Conservation (phyloP, 495 filamentous ascomycete genomes). For the Podospora appendiculata region DNA sequence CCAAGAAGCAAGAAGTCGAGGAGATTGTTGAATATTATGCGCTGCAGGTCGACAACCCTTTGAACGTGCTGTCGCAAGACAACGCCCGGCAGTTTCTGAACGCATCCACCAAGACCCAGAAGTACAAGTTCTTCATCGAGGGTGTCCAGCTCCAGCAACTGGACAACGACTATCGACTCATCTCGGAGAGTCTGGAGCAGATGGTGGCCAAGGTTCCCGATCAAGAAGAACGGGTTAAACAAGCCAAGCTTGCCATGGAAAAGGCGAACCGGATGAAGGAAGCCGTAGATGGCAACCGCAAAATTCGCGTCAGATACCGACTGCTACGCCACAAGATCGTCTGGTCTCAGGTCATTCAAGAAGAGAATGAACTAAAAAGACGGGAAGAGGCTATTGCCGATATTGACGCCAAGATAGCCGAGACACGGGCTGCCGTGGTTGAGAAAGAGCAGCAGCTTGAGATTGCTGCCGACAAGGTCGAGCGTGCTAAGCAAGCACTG, state of each 20-base stretch:
- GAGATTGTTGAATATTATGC: conserved; percentile 88
- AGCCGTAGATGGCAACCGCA: conserved; percentile 48
- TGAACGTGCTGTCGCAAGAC: conserved; percentile 97
- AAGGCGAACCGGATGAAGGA: conserved; percentile 41
- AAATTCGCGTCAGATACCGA: conserved; percentile 44
- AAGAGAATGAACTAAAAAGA: conserved; percentile 25
- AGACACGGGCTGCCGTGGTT: conserved; percentile 13
- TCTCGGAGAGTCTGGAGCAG: conserved; percentile 46
- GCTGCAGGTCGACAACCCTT: conserved; percentile 92
- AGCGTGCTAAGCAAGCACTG: conserved; percentile 15
- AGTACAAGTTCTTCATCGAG: conserved; percentile 96
- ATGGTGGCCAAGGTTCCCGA: conserved; percentile 38
- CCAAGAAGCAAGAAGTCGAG: conserved; percentile 81
- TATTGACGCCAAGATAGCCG: conserved; percentile 20
- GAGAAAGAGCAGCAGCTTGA: conserved; percentile 22
- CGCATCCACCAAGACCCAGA: conserved; percentile 67
- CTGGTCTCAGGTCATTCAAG: conserved; percentile 59
- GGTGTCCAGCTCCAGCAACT: conserved; percentile 90
- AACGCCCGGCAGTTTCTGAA: conserved; percentile 90
- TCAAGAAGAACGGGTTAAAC: conserved; percentile 57
- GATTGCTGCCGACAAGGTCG: conserved; percentile 20
- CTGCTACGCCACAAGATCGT: conserved; percentile 53
- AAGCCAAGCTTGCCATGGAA: conserved; percentile 31
- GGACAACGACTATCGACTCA: conserved; percentile 80
- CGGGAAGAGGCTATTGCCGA: conserved; percentile 24